Conservation (phyloP, 2,329 filamentous ascomycete species). For the Penicillium sp. region DNA sequence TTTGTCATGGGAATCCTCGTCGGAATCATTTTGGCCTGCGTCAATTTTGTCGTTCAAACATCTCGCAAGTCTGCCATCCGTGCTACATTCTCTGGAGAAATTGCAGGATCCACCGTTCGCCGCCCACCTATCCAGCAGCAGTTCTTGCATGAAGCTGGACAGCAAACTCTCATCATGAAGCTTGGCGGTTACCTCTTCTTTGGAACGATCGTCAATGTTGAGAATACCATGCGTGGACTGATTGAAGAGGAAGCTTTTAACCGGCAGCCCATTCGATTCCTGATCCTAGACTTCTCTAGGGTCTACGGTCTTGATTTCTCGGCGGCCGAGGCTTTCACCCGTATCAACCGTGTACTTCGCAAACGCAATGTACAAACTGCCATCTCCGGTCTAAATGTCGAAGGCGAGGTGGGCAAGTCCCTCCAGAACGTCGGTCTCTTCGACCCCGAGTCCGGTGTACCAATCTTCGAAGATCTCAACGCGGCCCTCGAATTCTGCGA, state of each 20-base stretch:
- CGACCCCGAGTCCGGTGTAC: constrained; percentile 70
- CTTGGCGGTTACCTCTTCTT: constrained; percentile 97
- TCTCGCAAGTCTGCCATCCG: constrained; percentile 87
- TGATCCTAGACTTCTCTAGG: constrained; percentile 84
- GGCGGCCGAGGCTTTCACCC: constrained; percentile 90
- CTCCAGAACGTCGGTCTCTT: constrained; percentile 83
- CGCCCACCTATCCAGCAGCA: constrained; percentile 86
- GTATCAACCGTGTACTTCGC: constrained; percentile 81
- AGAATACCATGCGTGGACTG: constrained; percentile 79
- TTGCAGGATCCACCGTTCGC: constrained; percentile 88
- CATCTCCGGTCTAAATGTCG: constrained; percentile 77
- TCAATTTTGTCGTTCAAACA: constrained; percentile 88
- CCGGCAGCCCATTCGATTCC: constrained; percentile 78
- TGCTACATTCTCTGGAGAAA: constrained; percentile 84
- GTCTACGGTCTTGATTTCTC: constrained; percentile 96
- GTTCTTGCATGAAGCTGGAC: constrained; percentile 81
- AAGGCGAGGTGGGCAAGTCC: constrained; percentile 73
- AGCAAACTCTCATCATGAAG: constrained; percentile 89
- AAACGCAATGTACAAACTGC: constrained; percentile 78
- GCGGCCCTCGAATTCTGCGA: constrained; percentile 92
- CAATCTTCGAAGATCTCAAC: constrained; percentile 86
- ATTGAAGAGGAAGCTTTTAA: constrained; percentile 81
- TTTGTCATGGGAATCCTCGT: constrained; percentile 93
- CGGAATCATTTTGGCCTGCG: constrained; percentile 87
- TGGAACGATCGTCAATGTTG: constrained; percentile 93